These are phyloP conservation scores for Curvularia hawaiiensis DNA, from an alignment of 2,329 filamentous ascomycete species.

Conservation along the genomic window DNA sequence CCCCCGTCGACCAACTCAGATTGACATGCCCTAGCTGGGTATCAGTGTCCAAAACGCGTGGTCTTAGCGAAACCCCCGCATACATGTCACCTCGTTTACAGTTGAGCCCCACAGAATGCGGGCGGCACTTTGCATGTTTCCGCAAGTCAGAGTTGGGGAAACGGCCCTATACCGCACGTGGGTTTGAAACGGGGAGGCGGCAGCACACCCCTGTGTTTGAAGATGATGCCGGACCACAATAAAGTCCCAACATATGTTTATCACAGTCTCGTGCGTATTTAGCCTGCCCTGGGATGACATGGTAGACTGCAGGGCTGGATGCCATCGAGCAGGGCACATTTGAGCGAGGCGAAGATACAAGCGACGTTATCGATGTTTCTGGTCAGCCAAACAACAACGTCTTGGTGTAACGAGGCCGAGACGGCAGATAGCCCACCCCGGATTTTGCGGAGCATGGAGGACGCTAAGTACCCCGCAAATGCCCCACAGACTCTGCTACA, in stretches of 20 bases:
- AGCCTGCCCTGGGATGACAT: conserved; percentile 1
- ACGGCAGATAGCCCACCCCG: neutral
- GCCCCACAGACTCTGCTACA: conserved; percentile 4
- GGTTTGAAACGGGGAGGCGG: conserved; percentile 4
- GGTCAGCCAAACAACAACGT: neutral
- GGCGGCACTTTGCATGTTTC: conserved; percentile 10
- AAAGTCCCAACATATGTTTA: neutral
- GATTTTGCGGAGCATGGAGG: neutral
- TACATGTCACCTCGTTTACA: conserved; percentile 1
- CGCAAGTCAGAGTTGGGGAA: conserved; percentile 17
- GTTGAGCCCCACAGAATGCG: conserved; percentile 21
- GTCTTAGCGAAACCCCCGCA: conserved; percentile 20
- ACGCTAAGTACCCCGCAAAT: conserved; percentile 1
- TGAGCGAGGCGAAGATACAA: neutral
- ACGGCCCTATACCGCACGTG: conserved; percentile 2
- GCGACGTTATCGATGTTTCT: neutral
- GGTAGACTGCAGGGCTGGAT: neutral
- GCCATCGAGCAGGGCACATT: neutral
- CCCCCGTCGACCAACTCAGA: conserved; percentile 5
- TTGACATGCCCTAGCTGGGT: conserved; percentile 11
- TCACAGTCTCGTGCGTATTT: conserved; percentile 1
- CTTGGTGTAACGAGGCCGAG: neutral
- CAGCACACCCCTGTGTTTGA: conserved; percentile 5
- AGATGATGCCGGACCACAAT: conserved; percentile 2
- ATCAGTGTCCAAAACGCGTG: conserved; percentile 9